phyloP scores from a whole-genome alignment of 2,329 filamentous ascomycete genomes.

The Leptographium flavum region DNA sequence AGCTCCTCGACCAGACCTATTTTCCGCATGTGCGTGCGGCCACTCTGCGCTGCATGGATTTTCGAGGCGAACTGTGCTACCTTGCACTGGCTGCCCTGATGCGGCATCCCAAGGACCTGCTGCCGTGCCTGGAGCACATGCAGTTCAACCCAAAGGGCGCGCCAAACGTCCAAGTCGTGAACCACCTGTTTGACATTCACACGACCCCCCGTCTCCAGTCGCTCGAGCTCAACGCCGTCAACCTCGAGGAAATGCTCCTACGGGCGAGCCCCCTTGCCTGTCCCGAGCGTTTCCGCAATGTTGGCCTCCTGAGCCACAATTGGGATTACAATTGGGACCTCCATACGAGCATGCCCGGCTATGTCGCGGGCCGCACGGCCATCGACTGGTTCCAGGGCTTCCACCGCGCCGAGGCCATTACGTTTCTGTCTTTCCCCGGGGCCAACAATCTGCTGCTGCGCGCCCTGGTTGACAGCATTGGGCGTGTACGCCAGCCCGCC shows the following conservation, averaged over 20 bases:
- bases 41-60: background rate
- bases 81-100: no score
- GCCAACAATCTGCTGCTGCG: background rate
- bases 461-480: background rate
- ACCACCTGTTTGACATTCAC: background rate
- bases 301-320: constrained; percentile 8
- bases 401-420: constrained; percentile 1
- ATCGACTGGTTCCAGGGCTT: constrained; percentile 9
- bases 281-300: constrained; percentile 4
- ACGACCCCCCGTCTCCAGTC: constrained; percentile 2
- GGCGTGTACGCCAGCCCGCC: no score
- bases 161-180: no score
- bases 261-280: background rate
- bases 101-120: no score
- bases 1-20: background rate
- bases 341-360: background rate
- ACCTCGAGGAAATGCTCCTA: background rate
- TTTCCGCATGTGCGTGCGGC: background rate
- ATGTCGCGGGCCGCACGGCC: constrained; percentile 1
- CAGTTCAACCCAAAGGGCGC: no score
- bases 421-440: no score
- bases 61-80: no score
- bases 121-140: background rate
- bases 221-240: constrained; percentile 5
- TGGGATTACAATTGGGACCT: no score